phyloP scores from a whole-genome alignment of 768 basidiomycete species.

The Boletus tylopilopsis region DNA sequence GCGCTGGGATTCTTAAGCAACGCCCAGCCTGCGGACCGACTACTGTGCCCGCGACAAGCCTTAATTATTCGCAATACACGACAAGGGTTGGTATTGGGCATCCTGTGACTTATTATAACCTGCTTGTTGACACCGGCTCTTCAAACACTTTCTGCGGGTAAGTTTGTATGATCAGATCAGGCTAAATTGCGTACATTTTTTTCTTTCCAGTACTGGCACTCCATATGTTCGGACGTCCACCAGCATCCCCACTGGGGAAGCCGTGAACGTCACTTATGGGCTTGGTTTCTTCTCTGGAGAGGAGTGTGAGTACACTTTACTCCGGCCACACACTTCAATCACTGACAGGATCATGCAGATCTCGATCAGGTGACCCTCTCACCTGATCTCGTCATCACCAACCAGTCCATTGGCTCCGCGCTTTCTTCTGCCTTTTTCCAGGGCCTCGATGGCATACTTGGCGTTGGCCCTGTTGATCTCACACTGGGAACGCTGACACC shows the following conservation, averaged over 20 bases:
- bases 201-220: constrained; percentile 17
- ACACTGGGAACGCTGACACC: constrained; percentile 7
- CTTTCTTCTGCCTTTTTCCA: constrained; percentile 9
- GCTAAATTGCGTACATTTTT: not conserved
- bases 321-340: not conserved
- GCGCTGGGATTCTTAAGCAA: constrained; percentile 9
- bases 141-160: constrained; percentile 30
- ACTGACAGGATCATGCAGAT: constrained; percentile 9
- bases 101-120: constrained; percentile 27
- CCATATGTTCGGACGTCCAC: constrained; percentile 16
- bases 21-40: constrained; percentile 1
- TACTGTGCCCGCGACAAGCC: constrained; percentile 14
- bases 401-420: constrained; percentile 30
- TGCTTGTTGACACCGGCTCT: constrained; percentile 31
- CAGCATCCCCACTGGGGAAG: constrained; percentile 23
- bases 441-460: constrained; percentile 27
- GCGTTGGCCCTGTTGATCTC: constrained; percentile 23
- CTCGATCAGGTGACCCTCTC: constrained; percentile 26
- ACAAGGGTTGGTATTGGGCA: constrained; percentile 24
- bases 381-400: constrained; percentile 20
- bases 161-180: not conserved
- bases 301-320: constrained; percentile 26
- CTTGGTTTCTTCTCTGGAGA: constrained; percentile 25
- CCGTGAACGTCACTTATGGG: constrained; percentile 11
- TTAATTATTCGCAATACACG: constrained; percentile 17